Percentiles rank a stretch among this genome's conserved stretches.
Evolutionary conservation across 352 stramenopile genomes (phyloP).

Genomic region (Phytophthora uliginosa): DNA sequence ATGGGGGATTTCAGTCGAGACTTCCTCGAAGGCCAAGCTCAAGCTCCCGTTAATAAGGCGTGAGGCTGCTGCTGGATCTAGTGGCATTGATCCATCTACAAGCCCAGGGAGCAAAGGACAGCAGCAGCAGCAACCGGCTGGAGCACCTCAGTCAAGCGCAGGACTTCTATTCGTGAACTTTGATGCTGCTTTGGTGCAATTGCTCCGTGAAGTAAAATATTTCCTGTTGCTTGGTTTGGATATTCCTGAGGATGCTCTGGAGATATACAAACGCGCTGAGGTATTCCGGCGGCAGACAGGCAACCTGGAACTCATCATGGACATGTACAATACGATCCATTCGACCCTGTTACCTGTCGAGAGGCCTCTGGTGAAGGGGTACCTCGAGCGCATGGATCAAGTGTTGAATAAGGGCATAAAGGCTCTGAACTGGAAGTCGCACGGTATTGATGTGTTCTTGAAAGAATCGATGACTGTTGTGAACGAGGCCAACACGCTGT

Average conservation of each 20-base stretch:
- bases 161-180: conserved; percentile 91
- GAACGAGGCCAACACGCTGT: conserved; percentile 86
- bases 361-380: conserved; percentile 86
- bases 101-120: conserved; percentile 6
- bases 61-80: conserved; percentile 38
- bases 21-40: conserved; percentile 85
- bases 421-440: conserved; percentile 94
- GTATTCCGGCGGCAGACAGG: conserved; percentile 93
- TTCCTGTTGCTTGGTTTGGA: conserved; percentile 92
- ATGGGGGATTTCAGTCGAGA: conserved; percentile 85
- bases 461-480: conserved; percentile 92
- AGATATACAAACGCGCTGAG: conserved; percentile 94
- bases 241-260: conserved; percentile 90
- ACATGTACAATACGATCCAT: conserved; percentile 95
- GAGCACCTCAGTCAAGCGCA: conserved; percentile 2
- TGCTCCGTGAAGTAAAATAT: conserved; percentile 96
- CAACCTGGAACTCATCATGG: conserved; percentile 94
- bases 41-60: conserved; percentile 89
- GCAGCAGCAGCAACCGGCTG: conserved; percentile 27
- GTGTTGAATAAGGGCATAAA: conserved; percentile 91
- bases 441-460: conserved; percentile 94
- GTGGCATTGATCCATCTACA: conserved; percentile 9
- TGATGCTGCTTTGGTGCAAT: conserved; percentile 89
- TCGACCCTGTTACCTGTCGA: conserved; percentile 90
- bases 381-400: conserved; percentile 94